Base-by-base conservation (phyloP, 2,329 filamentous ascomycete genomes). In the Fusarium abutilonis region DNA sequence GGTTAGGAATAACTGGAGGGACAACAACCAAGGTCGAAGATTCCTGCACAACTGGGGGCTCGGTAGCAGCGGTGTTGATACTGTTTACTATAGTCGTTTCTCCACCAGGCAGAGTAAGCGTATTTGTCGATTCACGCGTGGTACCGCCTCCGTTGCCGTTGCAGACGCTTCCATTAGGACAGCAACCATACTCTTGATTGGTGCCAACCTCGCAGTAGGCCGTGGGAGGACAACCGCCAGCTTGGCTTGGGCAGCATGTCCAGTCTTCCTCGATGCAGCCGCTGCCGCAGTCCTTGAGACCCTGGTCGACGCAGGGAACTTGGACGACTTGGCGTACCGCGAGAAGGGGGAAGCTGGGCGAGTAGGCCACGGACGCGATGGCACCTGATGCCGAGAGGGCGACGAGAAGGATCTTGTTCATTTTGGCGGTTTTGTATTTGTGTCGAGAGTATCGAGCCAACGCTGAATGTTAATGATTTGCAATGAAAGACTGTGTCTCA, bases 121-220 rank as follows among this genome's bases (percentile, higher is more conserved):
- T 66, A 28, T 52, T 49, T 9, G 66, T 68, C 14, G 35, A 26
- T 9, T 29, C 56, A 1, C 40, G 53, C 4, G 58, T 69, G 14
- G 40, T 68, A 11, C 67, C 67, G 29, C 69, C 71, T 6, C 71
- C 72, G 4, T 54, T 53, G 9, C 71, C 73, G 34, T 50, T 49
- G 62, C 74, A 75, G 21, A 41, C 40, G 21, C 60, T 49, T 1
- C 73, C 74, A 6, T 61, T 52, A 11, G 67, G 67, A 53, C 74
- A 76, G 66, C 74, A 76, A 4, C 64, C 67, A 36, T 70, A 74
- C 41, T 68, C 28, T 34, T 59, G 52, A 40, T 73, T 74, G 36
- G 45, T 42, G 13, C 66, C 72, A 3, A 72, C 57, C 52, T 62
- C 48, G 54, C 73, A 75, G 34, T 51, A 63, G 2, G 60, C 48